A percentile compares a stretch with the other conserved stretches of the same genome.
Conservation (phyloP, 139 green algal species). For the Zygnema circumcarinatum region DNA sequence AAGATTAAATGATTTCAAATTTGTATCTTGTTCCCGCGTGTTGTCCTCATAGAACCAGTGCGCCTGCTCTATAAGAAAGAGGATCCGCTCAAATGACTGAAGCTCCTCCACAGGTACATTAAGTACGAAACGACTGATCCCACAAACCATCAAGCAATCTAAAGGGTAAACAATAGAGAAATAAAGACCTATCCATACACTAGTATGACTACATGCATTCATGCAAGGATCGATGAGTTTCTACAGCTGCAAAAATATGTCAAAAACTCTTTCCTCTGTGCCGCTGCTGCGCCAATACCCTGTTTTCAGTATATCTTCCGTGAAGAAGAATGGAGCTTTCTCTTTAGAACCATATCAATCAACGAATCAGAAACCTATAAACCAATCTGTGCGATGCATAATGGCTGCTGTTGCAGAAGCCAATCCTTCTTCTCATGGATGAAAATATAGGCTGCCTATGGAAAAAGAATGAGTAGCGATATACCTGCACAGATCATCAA, state of each 20-base stretch:
- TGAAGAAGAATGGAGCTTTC: too few relatives aligned
- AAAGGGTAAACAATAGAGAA: neutral
- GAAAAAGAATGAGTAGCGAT: neutral
- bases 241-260: neutral
- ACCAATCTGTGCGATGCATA: too few relatives aligned
- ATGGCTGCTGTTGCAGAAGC: too few relatives aligned
- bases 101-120: conserved; percentile 82
- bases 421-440: too few relatives aligned
- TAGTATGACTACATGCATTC: too few relatives aligned
- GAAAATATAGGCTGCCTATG: neutral
- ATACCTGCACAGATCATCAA: conserved; percentile 52
- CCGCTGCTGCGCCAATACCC: too few relatives aligned
- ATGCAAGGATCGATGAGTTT: too few relatives aligned
- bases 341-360: too few relatives aligned
- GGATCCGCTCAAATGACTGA: conserved; percentile 82
- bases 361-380: too few relatives aligned
- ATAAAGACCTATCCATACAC: neutral
- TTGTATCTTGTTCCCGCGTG: conserved; percentile 45
- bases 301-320: too few relatives aligned
- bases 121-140: conserved; percentile 86
- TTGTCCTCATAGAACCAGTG: conserved; percentile 96
- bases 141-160: conserved; percentile 12
- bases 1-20: conserved; percentile 66
- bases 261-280: too few relatives aligned
- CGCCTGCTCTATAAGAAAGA: conserved; percentile 93